Evolutionary conservation across 2,329 filamentous ascomycete species (phyloP), one percentile per base, ranked within the genome.

Genomic region (Pseudodiploospora longispora): DNA sequence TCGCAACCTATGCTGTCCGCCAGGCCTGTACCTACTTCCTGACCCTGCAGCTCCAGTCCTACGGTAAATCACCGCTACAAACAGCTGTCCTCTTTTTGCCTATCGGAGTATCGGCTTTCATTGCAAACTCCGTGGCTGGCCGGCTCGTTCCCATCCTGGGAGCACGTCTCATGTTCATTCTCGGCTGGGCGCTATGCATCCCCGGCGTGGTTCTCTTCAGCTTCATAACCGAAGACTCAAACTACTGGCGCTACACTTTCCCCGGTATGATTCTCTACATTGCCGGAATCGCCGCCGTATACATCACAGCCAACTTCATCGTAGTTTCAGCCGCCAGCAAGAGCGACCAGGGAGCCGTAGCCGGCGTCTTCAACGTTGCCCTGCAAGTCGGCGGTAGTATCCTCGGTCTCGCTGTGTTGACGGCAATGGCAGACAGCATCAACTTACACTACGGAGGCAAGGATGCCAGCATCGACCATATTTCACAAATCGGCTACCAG

Each of bases 161-260:
- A 5, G 41, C 41, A 29, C 33, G 41, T 7, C 29, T 10, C 34
- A 42, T 42, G 41, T 42, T 42, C 28, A n/a, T 42, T 5, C 41
- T 42, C 41, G 41, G 41, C 12, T 38, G 41, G 41, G 29, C 33
- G 28, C 41, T 42, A 10, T 42, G 41, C 41, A 38, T 42, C n/a
- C 41, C 41, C n/a, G 41, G 41, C 41, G 41, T 42, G 27, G 29
- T 12, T 2, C 34, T 42, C 41, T 42, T 42, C 41, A 42, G 41
- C 34, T 30, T 37, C 41, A 38, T 42, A 12, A 42, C 41, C n/a
- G 12, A 34, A 12, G 29, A 29, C 10, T 31, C 41, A 10, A 42
- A 36, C 12, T 42, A 42, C 28, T 42, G 41, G 41, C 41, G 41
- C n/a, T 42, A 30, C 29, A 42, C 41, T 1, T 42, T 42, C 12